phyloP scores from a whole-genome alignment of 768 basidiomycete species.

The Candolleomyces efflorescens region DNA sequence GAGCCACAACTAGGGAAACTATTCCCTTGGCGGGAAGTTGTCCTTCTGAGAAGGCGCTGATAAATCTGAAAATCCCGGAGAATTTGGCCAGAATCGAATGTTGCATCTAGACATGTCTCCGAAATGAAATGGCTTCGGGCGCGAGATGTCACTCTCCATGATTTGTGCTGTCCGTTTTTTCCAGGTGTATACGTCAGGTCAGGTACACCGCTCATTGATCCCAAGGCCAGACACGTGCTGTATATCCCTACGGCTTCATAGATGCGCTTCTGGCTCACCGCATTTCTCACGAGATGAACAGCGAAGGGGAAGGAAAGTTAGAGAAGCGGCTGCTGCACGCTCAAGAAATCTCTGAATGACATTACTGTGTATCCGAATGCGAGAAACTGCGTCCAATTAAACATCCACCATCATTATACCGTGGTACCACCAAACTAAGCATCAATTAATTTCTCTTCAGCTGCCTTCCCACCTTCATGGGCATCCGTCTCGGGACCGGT shows the following conservation, averaged over 20 bases:
- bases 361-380: constrained; percentile 1
- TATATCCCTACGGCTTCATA: not conserved
- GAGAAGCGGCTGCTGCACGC: not conserved
- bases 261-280: not conserved
- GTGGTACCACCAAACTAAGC: constrained; percentile 32
- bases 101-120: not conserved
- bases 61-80: constrained; percentile 1
- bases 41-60: not conserved
- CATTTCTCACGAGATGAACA: not conserved
- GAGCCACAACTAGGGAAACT: not conserved
- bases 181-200: not conserved
- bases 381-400: constrained; percentile 6
- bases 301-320: not conserved
- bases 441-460: constrained; percentile 47
- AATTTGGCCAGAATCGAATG: not conserved
- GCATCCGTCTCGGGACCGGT: constrained; percentile 46
- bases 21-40: not conserved
- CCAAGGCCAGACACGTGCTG: not conserved
- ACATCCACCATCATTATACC: not conserved
- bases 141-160: not conserved
- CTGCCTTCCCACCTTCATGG: constrained; percentile 24
- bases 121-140: constrained; percentile 1
- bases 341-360: not conserved
- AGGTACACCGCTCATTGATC: not conserved
- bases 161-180: not conserved